Base-by-base conservation (phyloP, 106 monocot genomes). In the Phalaenopsis equestris region DNA sequence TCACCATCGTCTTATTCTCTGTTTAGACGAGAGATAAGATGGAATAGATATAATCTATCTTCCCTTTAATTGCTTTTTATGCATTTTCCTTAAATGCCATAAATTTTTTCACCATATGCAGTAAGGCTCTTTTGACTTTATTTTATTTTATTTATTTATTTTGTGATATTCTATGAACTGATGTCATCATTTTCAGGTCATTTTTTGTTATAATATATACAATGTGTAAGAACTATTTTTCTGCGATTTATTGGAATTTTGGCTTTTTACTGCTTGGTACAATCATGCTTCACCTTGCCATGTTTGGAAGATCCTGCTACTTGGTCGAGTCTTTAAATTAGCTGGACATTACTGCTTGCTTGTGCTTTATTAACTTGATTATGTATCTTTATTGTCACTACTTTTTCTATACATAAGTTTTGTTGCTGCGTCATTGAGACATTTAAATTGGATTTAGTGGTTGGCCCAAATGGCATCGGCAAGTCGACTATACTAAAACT, bases 381-480 rank as follows among this genome's bases (percentile, higher is more conserved):
- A 24, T 68, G 24, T 68, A 70, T 70, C 70, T 37, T 68, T 42
- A 36, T 43, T 30, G 6, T 43, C 11, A 52, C 23, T n/a, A 7
- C 1, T 38, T 77, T 64, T 18, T 70, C 56, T 9, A 70, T 78
- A n/a, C 43, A 23, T 87, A 42, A 78, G 15, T 85, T 55, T 77
- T 49, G 18, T 79, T 79, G 17, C 76, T 72, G 18, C 73, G 24
- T 84, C 56, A 84, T 56, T 83, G 42, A 78, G 56, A 78, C 9
- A 36, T 84, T 88, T 67, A 56, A 58, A 64, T 76, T 86, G n/a
- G 42, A 83, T 83, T 6, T 76, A 99, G 98, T 99, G 98, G 98
- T 99, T 84, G 98, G 98, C 79, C 89, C 98, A 58, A 99, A 99
- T 90, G 98, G 98, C 17, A 99, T 99, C 83, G 98, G 98, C 55